Evolutionary conservation across 495 filamentous ascomycete genomes (phyloP).

Genomic region (Hypoxylon fragiforme): DNA sequence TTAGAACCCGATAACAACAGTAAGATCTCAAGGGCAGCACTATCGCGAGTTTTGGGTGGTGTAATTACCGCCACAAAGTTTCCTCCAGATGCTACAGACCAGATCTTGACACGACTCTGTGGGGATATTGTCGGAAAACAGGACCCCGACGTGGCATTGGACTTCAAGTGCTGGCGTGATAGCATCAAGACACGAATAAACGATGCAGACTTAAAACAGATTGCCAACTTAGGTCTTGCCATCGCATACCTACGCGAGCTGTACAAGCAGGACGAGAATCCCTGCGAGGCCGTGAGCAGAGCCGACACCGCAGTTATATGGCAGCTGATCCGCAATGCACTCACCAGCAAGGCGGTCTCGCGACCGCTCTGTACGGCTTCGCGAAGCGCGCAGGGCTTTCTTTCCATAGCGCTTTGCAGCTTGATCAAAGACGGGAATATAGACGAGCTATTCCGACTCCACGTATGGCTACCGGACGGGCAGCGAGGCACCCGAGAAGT

Average conservation of each 20-base stretch:
- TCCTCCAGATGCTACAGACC: not conserved
- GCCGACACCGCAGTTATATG: not conserved
- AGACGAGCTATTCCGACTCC: conserved; percentile 32
- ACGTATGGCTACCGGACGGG: conserved; percentile 32
- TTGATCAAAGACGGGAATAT: conserved; percentile 26
- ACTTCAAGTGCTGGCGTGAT: not conserved
- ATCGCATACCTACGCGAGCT: conserved; percentile 7
- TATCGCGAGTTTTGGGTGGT: not conserved
- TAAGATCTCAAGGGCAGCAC: not conserved
- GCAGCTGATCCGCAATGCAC: not conserved
- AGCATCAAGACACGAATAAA: not conserved
- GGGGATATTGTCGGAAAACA: not conserved
- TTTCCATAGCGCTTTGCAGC: conserved; percentile 35
- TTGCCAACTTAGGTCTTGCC: conserved; percentile 4
- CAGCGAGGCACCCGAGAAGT: conserved; percentile 16
- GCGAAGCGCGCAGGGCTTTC: conserved; percentile 33
- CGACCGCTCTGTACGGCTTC: conserved; percentile 22
- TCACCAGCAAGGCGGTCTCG: not conserved
- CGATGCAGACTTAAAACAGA: conserved; percentile 1
- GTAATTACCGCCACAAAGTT: not conserved
- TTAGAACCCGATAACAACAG: not conserved
- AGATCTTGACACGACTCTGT: not conserved
- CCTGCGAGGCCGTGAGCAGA: not conserved
- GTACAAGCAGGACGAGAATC: not conserved
- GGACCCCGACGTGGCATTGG: not conserved